Evolutionary conservation across 331 rosid genomes (phyloP).

Genomic region (Pyrus hybrid): DNA sequence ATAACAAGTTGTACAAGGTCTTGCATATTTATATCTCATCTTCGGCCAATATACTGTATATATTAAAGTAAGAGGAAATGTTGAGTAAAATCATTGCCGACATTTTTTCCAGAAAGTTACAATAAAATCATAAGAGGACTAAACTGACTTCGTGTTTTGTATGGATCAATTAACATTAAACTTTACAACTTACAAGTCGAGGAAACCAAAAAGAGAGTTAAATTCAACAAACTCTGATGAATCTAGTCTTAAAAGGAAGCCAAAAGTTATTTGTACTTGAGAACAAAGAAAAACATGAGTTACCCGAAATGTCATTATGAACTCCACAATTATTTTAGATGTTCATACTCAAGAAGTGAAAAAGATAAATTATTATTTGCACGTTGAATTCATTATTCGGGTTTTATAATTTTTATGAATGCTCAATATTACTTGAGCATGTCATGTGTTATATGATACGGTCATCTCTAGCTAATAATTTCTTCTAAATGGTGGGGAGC

Average conservation of each 20-base stretch:
- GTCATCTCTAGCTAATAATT: too few species aligned
- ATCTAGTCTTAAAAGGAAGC: background rate
- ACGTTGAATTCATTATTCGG: background rate
- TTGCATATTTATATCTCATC: background rate
- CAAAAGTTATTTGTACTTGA: background rate
- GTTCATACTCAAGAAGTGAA: background rate
- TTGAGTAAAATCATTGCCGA: background rate
- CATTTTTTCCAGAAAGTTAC: background rate
- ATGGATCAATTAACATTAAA: too few species aligned
- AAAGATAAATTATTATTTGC: background rate
- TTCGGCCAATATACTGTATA: too few species aligned
- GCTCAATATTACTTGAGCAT: too few species aligned
- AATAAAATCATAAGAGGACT: background rate
- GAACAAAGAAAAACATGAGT: background rate
- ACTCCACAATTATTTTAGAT: background rate
- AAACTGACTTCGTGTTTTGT: too few species aligned
- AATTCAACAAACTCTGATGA: background rate
- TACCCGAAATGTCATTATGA: background rate
- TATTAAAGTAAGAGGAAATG: background rate
- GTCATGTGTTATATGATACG: background rate
- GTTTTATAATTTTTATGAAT: background rate
- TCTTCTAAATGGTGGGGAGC: background rate
- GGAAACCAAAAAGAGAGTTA: background rate
- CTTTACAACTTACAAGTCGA: background rate
- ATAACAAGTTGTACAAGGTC: background rate